A percentile compares a stretch with the other conserved stretches of the same genome.
Evolutionary conservation across 148 eudicot genomes (phyloP).

Genomic region (Fallopia convolvulus): DNA sequence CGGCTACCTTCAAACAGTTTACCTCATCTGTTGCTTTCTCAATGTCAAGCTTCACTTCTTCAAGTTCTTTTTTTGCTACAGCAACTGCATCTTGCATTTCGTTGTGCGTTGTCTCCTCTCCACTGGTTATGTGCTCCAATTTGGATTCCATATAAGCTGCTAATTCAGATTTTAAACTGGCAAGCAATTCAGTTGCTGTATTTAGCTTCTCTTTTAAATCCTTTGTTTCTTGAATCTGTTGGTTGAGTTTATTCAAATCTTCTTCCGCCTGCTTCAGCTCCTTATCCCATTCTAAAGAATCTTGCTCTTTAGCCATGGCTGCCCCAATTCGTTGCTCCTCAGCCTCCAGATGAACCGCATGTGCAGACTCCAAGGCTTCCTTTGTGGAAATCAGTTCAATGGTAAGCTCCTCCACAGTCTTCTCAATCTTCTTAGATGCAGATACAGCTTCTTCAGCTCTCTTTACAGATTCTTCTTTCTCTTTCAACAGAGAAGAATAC

Average conservation of each 20-base stretch:
- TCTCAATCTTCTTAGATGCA: conserved; percentile 70
- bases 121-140: conserved; percentile 33
- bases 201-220: conserved; percentile 64
- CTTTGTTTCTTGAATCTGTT: conserved; percentile 52
- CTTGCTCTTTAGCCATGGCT: conserved; percentile 84
- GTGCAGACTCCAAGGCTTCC: conserved; percentile 79
- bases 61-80: conserved; percentile 56
- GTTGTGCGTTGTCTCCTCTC: conserved; percentile 29
- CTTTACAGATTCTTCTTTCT: conserved; percentile 63
- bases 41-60: conserved; percentile 60
- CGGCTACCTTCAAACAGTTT: conserved; percentile 56
- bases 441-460: conserved; percentile 66
- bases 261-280: conserved; percentile 82
- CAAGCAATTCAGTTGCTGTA: conserved; percentile 48
- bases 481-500: conserved; percentile 40
- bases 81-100: conserved; percentile 53
- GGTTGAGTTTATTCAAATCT: conserved; percentile 55
- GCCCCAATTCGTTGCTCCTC: conserved; percentile 95
- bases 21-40: conserved; percentile 71
- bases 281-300: conserved; percentile 62
- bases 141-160: conserved; percentile 87
- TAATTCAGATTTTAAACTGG: conserved; percentile 66
- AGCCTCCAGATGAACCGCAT: conserved; percentile 84
- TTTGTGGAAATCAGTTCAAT: conserved; percentile 74
- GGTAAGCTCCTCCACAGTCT: conserved; percentile 74